Conservation (phyloP, 768 basidiomycete genomes). For the Dioszegia aurantiaca region DNA sequence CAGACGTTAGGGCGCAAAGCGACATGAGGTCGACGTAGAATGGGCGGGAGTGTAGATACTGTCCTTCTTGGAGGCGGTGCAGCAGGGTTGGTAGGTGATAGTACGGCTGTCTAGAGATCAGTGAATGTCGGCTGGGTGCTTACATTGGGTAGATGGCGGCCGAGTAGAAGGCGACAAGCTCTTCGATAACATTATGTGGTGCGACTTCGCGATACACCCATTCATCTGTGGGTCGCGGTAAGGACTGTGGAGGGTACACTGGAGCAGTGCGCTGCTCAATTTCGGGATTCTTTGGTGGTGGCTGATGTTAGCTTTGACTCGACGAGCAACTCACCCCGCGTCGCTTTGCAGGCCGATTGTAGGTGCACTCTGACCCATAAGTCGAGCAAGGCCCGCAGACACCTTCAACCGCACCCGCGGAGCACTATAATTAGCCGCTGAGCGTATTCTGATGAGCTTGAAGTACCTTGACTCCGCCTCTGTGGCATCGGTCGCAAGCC, state of each 20-base stretch:
- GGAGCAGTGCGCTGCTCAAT: neutral
- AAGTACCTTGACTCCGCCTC: slow-evolving; percentile 34
- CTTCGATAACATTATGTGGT: slow-evolving; percentile 16
- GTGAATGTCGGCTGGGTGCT: slow-evolving; percentile 3
- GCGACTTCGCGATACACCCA: slow-evolving; percentile 22
- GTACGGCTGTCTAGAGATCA: slow-evolving; percentile 14
- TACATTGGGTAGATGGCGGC: slow-evolving; percentile 35
- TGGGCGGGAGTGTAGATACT: slow-evolving; percentile 18
- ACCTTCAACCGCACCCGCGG: slow-evolving; percentile 14
- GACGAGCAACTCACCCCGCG: slow-evolving; percentile 30
- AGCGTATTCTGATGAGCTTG: too few species aligned
- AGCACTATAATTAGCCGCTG: slow-evolving; percentile 29
- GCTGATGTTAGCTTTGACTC: neutral
- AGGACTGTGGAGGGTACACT: neutral
- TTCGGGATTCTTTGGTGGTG: slow-evolving; percentile 6
- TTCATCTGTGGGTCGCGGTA: neutral
- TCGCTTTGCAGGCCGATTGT: slow-evolving; percentile 34
- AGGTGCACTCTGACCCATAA: slow-evolving; percentile 31
- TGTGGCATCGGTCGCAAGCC: slow-evolving; percentile 41
- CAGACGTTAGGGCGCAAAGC: slow-evolving; percentile 25
- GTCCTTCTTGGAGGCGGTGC: slow-evolving; percentile 6
- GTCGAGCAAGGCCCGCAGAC: slow-evolving; percentile 31
- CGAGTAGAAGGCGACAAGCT: slow-evolving; percentile 24
- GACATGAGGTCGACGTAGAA: slow-evolving; percentile 29
- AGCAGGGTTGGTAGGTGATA: slow-evolving; percentile 29